A percentile compares a stretch with the other conserved stretches of the same genome.
phyloP scores from a whole-genome alignment of 164 flowering plant genomes.

The Platanus orientalis region DNA sequence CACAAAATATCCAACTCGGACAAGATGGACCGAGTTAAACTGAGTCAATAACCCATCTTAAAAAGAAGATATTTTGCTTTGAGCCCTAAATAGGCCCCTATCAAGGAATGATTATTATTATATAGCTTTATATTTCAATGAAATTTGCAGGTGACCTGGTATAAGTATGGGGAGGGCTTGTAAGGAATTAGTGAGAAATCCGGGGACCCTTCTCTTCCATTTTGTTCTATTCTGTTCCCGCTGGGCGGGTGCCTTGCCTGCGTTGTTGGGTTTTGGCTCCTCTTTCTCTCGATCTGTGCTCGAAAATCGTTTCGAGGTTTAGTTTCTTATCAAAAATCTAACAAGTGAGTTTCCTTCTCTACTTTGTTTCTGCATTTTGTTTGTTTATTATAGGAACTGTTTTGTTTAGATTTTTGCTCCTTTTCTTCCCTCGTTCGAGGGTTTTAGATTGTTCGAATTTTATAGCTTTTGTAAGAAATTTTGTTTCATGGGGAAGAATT shows the following conservation, averaged over 20 bases:
- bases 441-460: not conserved
- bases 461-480: not conserved
- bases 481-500: not conserved
- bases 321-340: not conserved
- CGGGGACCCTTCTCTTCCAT: not conserved
- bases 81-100: too few species aligned
- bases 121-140: too few species aligned
- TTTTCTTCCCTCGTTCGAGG: not conserved
- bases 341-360: not conserved
- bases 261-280: not conserved
- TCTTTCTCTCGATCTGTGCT: not conserved
- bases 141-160: too few species aligned
- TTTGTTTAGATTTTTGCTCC: not conserved
- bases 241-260: conserved; percentile 5
- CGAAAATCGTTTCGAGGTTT: not conserved
- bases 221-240: not conserved
- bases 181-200: not conserved
- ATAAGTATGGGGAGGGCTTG: not conserved
- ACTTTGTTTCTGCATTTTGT: not conserved
- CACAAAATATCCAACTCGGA: too few species aligned
- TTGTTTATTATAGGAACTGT: not conserved
- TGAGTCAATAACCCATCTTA: too few species aligned
- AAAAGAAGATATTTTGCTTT: too few species aligned
- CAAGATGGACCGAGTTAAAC: too few species aligned
- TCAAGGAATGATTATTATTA: too few species aligned